These are phyloP conservation scores for Daldinia concentrica DNA, from an alignment of 495 filamentous ascomycete species.

Conservation along the genomic window DNA sequence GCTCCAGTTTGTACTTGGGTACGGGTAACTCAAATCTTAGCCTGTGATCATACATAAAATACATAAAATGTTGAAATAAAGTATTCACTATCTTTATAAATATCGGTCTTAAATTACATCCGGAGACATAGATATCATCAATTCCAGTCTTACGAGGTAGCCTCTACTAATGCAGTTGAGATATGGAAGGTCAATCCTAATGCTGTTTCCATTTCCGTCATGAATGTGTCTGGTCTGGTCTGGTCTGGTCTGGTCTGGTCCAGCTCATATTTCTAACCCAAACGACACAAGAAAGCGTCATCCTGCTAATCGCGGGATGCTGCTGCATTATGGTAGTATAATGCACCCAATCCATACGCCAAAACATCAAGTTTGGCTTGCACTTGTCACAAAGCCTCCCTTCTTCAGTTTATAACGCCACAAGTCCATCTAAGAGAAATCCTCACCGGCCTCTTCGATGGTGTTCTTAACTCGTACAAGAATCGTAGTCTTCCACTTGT, in stretches of 20 bases:
- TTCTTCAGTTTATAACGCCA: not conserved
- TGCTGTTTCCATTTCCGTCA: conserved; percentile 17
- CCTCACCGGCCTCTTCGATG: conserved; percentile 77
- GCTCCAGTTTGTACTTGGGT: too few species aligned
- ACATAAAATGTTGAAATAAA: not conserved
- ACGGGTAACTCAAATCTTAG: too few species aligned
- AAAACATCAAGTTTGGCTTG: conserved; percentile 18
- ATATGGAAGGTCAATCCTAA: conserved; percentile 9
- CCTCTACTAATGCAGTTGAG: conserved; percentile 2
- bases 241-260: not conserved
- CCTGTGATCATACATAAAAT: too few species aligned
- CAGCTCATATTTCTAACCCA: conserved; percentile 21
- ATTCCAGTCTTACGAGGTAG: conserved; percentile 9
- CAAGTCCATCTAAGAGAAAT: conserved; percentile 52
- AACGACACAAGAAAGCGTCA: conserved; percentile 13
- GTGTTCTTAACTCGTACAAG: conserved; percentile 81
- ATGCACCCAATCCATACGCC: conserved; percentile 13
- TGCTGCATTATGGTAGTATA: conserved; percentile 3
- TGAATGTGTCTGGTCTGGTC: not conserved
- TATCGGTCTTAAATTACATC: not conserved
- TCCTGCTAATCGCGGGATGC: conserved; percentile 18
- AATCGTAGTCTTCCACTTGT: conserved; percentile 95
- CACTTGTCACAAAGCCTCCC: conserved; percentile 1
- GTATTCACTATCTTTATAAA: not conserved
- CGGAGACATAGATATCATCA: not conserved